These are phyloP conservation scores for Lentinus tigrinus DNA, from an alignment of 768 basidiomycete genomes.

Conservation along the genomic window DNA sequence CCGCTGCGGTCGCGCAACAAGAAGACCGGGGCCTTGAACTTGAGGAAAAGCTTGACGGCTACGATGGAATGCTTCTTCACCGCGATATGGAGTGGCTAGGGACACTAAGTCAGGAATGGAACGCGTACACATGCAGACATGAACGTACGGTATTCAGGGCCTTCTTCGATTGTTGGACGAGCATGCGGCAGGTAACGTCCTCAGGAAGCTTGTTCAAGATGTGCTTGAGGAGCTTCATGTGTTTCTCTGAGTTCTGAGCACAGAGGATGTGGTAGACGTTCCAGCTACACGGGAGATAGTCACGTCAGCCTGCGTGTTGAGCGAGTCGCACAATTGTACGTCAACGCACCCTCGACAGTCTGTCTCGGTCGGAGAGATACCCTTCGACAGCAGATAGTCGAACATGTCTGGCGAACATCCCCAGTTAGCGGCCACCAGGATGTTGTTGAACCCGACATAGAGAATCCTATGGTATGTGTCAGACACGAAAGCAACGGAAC, in stretches of 20 bases:
- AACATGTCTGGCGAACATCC: conserved; percentile 34
- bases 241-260: conserved; percentile 23
- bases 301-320: background rate
- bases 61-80: conserved; percentile 35
- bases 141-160: conserved; percentile 45
- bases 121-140: background rate
- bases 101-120: background rate
- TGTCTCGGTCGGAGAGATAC: conserved; percentile 41
- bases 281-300: conserved; percentile 36
- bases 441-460: conserved; percentile 37
- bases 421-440: conserved; percentile 41
- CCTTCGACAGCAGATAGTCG: conserved; percentile 50
- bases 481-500: background rate
- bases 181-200: conserved; percentile 43
- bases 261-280: conserved; percentile 57
- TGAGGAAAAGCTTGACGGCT: conserved; percentile 33
- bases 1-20: conserved; percentile 47
- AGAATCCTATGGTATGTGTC: background rate
- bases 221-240: conserved; percentile 35
- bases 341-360: conserved; percentile 45
- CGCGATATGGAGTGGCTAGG: conserved; percentile 55
- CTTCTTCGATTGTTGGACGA: conserved; percentile 45
- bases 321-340: background rate
- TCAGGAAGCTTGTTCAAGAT: conserved; percentile 50
- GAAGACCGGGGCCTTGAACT: conserved; percentile 33